phyloP scores from a whole-genome alignment of 345 rosid genomes.

The Brassica carinata region DNA sequence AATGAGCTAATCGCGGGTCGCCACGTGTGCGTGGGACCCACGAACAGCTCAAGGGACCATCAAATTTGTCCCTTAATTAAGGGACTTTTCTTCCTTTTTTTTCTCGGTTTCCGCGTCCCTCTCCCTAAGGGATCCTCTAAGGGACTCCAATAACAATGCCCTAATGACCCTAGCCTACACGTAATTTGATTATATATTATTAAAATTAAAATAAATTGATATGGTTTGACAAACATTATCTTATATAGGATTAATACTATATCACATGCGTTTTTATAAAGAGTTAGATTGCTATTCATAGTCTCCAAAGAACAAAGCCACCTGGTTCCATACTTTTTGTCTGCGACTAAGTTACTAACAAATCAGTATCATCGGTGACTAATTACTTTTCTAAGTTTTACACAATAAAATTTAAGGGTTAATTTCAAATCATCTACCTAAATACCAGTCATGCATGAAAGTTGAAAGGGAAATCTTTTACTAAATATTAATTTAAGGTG shows the following conservation, averaged over 20 bases:
- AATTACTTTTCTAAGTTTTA: background rate
- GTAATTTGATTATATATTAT: too few relatives aligned
- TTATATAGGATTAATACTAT: background rate
- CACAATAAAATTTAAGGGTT: background rate
- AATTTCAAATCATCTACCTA: background rate
- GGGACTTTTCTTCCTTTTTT: too few relatives aligned
- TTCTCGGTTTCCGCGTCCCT: too few relatives aligned
- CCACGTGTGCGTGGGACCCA: too few relatives aligned
- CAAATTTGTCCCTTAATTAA: too few relatives aligned
- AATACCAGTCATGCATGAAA: background rate
- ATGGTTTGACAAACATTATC: slow-evolving; percentile 35
- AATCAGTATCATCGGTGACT: background rate
- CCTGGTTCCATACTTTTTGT: slow-evolving; percentile 42
- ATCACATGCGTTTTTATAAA: slow-evolving; percentile 40
- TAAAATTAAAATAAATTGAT: slow-evolving; percentile 7
- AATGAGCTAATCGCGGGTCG: too few relatives aligned
- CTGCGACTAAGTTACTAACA: background rate
- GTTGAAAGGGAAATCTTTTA: background rate
- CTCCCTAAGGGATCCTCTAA: too few relatives aligned
- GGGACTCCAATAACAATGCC: too few relatives aligned
- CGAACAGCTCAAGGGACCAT: too few relatives aligned
- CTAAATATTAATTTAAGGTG: background rate
- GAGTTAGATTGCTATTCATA: slow-evolving; percentile 43
- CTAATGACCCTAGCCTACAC: too few relatives aligned
- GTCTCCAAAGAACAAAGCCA: slow-evolving; percentile 41